Percentiles rank a stretch among this genome's conserved stretches.
phyloP scores from a whole-genome alignment of 108 stramenopile genomes.

The Aurantiochytrium sp. region DNA sequence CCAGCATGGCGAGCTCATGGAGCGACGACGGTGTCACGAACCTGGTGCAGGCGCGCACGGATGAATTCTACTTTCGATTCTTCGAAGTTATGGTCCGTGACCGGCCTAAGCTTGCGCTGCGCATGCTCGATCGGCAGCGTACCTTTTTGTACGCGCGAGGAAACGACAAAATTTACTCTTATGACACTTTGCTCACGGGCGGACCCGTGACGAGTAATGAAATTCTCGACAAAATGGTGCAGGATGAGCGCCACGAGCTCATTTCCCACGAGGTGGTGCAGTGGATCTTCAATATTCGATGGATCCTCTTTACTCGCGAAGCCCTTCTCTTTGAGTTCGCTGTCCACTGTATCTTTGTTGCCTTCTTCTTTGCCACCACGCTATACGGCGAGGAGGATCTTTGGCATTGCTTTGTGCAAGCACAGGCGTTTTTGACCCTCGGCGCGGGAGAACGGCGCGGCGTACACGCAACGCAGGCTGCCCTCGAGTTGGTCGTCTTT shows the following conservation, averaged over 20 bases:
- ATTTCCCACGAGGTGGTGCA: slow-evolving; percentile 6
- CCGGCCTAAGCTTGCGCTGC: slow-evolving; percentile 4
- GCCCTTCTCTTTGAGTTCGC: neutral
- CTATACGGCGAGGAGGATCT: neutral
- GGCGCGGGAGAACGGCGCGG: neutral
- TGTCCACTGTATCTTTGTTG: neutral
- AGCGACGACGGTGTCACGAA: neutral
- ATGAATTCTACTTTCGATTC: neutral
- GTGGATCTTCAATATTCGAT: neutral
- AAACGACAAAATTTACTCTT: neutral
- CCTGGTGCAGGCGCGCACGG: neutral
- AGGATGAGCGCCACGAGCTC: neutral
- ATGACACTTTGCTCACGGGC: neutral
- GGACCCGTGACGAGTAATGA: neutral
- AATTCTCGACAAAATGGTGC: neutral
- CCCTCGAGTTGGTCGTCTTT: neutral
- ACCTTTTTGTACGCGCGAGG: neutral
- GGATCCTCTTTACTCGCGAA: neutral
- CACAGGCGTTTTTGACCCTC: neutral
- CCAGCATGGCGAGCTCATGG: neutral
- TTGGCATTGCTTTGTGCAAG: neutral
- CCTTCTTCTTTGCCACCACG: neutral
- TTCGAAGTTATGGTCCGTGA: slow-evolving; percentile 12
- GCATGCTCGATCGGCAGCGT: neutral
- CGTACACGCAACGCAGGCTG: neutral